These are phyloP conservation scores for Baudoinia panamericana DNA, from an alignment of 495 filamentous ascomycete species.

Conservation along the genomic window DNA sequence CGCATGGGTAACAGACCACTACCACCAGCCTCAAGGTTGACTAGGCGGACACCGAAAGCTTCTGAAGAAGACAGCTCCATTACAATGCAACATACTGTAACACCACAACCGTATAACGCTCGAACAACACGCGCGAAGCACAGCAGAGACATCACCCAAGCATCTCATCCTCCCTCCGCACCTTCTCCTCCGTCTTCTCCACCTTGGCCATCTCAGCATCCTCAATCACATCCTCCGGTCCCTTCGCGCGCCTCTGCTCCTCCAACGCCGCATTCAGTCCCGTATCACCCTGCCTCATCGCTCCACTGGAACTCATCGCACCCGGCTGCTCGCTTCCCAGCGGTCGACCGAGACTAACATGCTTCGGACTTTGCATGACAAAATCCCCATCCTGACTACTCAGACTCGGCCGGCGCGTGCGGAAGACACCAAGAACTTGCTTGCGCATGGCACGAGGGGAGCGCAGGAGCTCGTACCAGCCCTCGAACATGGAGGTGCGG, in stretches of 20 bases:
- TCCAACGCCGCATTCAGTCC: too few relatives aligned
- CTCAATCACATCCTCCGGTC: not conserved
- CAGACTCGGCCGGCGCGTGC: not conserved
- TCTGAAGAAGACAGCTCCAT: too few relatives aligned
- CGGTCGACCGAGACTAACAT: conserved; percentile 1
- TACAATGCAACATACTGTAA: too few relatives aligned
- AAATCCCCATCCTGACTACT: conserved; percentile 12
- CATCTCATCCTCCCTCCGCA: conserved; percentile 12
- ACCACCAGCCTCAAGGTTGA: too few relatives aligned
- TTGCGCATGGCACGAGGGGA: too few relatives aligned
- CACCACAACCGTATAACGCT: too few relatives aligned
- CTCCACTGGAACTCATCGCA: conserved; percentile 1
- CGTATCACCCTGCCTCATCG: not conserved
- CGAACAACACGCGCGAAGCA: not conserved
- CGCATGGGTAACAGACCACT: too few relatives aligned
- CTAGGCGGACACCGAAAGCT: too few relatives aligned
- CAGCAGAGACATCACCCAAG: not conserved
- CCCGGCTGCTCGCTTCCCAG: conserved; percentile 1
- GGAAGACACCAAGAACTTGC: not conserved
- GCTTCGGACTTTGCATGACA: conserved; percentile 10
- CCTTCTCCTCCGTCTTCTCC: conserved; percentile 15
- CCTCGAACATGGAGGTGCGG: conserved; percentile 27
- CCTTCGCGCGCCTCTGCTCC: not conserved
- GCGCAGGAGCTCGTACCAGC: conserved; percentile 24
- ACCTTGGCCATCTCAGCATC: conserved; percentile 9